These are phyloP conservation scores for Lasiosphaeris hirsuta DNA, from an alignment of 495 filamentous ascomycete genomes.

Conservation along the genomic window DNA sequence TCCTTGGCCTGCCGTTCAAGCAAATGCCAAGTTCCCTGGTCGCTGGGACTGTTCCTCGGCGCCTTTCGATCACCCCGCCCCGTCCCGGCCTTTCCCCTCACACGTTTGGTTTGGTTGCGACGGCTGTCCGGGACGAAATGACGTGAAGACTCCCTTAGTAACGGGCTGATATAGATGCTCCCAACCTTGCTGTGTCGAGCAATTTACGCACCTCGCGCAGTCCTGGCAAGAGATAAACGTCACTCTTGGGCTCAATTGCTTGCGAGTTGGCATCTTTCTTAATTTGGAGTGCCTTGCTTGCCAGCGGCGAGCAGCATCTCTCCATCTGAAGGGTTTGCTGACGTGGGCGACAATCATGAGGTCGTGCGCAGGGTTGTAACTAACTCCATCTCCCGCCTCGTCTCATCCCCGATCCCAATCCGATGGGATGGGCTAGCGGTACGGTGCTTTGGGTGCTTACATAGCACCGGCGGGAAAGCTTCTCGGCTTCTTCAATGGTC, in stretches of 20 bases:
- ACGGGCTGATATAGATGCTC: background rate
- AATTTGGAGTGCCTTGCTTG: too few relatives aligned
- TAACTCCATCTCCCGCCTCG: too few relatives aligned
- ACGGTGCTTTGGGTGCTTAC: too few relatives aligned
- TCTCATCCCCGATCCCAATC: too few relatives aligned
- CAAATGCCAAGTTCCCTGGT: too few relatives aligned
- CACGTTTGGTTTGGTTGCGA: background rate
- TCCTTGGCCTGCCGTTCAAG: too few relatives aligned
- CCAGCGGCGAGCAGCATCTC: background rate
- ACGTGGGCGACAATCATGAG: background rate
- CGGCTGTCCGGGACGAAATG: background rate
- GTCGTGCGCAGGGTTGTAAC: background rate
- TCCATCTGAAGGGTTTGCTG: background rate
- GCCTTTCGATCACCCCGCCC: background rate
- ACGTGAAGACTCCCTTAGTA: background rate
- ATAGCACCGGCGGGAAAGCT: too few relatives aligned
- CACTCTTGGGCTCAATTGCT: background rate
- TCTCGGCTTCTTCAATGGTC: too few relatives aligned
- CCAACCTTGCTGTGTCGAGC: background rate
- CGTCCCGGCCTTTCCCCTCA: background rate
- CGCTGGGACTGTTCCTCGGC: too few relatives aligned
- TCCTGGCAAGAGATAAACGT: background rate
- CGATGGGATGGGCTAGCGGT: too few relatives aligned
- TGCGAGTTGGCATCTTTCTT: too few relatives aligned
- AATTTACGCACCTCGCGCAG: background rate